Evolutionary conservation across 2,329 filamentous ascomycete species (phyloP), one percentile per base, ranked within the genome.

Genomic region (Colletotrichum godetiae): DNA sequence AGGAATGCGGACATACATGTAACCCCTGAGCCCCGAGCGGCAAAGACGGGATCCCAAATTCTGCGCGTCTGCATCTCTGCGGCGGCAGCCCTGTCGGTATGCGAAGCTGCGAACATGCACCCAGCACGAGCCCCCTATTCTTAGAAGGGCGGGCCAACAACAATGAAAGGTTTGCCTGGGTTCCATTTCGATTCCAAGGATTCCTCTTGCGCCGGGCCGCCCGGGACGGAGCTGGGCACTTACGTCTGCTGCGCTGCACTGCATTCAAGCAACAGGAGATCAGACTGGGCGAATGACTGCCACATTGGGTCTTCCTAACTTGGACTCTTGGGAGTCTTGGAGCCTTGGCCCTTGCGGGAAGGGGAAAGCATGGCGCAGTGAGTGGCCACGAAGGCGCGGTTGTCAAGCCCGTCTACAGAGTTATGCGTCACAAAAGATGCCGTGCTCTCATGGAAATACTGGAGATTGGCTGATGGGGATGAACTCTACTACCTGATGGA

Each of bases 171-270:
- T 29, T 29, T 35, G 4, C 11, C 19, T 15, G 60, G 12, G n/a
- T 53, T 59, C 56, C 31, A 49, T 64, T 64, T 64, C 15, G 31
- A 13, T 24, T n/a, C 29, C 49, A 27, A 15, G n/a, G 42, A 22
- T 61, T 3, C 11, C 29, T 49, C 33, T 29, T 64, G 46, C 61
- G 52, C 59, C 65, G 65, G 69, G 65, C 69, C 69, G 69, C n/a
- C 53, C 65, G 69, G 65, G 31, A 68, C 42, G 29, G 49, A 68
- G 69, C 65, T 59, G 37, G 64, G 29, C 67, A 33, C 46, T 72
- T 37, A 42, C 37, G 15, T 42, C 37, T 49, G 42, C 42, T 49
- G 8, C 19, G 42, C 42, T 49, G 19, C 42, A 49, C 42, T 49
- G 42, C 31, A 27, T 42, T 24, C 58, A 31, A 62, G 65, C 37